These are phyloP conservation scores for Collariella sp. DNA, from an alignment of 495 filamentous ascomycete species.

Conservation along the genomic window DNA sequence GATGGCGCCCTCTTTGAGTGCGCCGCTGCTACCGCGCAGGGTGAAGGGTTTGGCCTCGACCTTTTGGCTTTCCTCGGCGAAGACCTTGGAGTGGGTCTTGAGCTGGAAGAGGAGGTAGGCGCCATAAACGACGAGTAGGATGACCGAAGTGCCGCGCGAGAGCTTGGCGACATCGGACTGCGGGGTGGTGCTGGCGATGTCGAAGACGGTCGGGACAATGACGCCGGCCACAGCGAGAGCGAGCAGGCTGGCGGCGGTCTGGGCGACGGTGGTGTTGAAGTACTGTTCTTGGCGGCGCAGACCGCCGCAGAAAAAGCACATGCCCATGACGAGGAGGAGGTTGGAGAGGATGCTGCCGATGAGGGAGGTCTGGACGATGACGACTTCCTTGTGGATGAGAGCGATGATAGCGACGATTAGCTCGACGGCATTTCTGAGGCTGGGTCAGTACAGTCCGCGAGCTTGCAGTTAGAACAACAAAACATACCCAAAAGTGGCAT, in stretches of 20 bases:
- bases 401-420: conserved; percentile 85
- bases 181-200: conserved; percentile 31
- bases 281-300: conserved; percentile 70
- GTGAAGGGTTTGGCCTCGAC: conserved; percentile 42
- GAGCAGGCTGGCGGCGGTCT: conserved; percentile 77
- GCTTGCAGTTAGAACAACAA: not conserved
- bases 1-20: conserved; percentile 49
- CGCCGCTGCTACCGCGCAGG: not conserved
- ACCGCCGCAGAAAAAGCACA: conserved; percentile 89
- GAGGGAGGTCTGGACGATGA: conserved; percentile 87
- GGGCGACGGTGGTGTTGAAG: conserved; percentile 91
- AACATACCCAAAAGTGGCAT: conserved; percentile 76
- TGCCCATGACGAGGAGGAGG: conserved; percentile 81
- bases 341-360: conserved; percentile 90
- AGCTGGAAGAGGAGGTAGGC: conserved; percentile 78
- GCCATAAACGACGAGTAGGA: conserved; percentile 68
- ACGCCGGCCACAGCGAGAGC: conserved; percentile 70
- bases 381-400: conserved; percentile 58
- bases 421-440: conserved; percentile 72
- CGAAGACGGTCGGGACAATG: conserved; percentile 85
- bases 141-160: conserved; percentile 63
- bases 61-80: conserved; percentile 66
- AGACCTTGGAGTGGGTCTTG: conserved; percentile 64
- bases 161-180: conserved; percentile 43
- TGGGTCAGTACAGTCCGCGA: not conserved